Evolutionary conservation across 2,329 filamentous ascomycete genomes (phyloP), one percentile per base, ranked within the genome.

Genomic region (Trichoderma sp.): DNA sequence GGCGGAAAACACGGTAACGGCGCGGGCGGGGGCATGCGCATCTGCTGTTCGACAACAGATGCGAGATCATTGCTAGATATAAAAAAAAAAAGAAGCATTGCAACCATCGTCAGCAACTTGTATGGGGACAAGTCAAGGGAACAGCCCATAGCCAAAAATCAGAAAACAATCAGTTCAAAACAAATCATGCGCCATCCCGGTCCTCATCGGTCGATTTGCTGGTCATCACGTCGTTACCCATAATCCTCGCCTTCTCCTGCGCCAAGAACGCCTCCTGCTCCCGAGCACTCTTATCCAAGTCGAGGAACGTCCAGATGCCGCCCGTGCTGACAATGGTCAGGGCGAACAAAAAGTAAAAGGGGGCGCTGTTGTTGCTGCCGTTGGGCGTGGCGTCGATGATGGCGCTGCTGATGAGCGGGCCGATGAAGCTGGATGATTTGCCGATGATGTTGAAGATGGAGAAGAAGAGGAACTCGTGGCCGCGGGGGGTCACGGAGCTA

Each of bases 401-500:
- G 6, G 89, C 89, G 71, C 85, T 87, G 68, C 85, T 88, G n/a
- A 92, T 88, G 30, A 91, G 79, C 0, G 89, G 90, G 0, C 89
- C 89, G 67, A 91, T 90, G 72, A 91, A 91, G 1, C 85, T 87
- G 8, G 85, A 88, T 0, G 89, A 89, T 78, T 91, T 91, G 55
- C 89, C 89, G 32, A 91, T 85, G 73, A 91, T 90, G 70, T 85
- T 88, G 78, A 91, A 91, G 1, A 91, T 77, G 58, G 83, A 86
- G 82, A 91, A 92, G 81, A 91, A 91, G 13, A 91, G 79, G 73
- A 90, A 91, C 72, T 91, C 90, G 73, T 90, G 88, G 46, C 89
- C 89, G 6, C 87, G 82, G 0, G 89, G 89, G 0, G 89, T 90
- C 2, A 91, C 88, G 72, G 90, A 89, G 3, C 85, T 87, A 72